Percentiles rank a stretch among this genome's conserved stretches.
Conservation (phyloP, 768 basidiomycete species). For the Kwoniella pini region DNA sequence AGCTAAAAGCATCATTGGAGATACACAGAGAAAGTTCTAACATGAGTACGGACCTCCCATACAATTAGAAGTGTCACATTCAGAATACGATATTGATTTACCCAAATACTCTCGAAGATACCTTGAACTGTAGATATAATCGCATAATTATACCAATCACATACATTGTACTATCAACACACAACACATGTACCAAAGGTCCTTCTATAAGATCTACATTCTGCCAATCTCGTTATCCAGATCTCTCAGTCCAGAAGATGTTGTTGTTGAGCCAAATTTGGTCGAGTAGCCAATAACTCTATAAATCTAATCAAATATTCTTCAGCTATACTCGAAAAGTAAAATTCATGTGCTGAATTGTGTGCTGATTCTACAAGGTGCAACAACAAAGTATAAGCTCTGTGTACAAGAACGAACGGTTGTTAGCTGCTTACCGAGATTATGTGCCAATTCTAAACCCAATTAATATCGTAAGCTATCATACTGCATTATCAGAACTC, state of each 20-base stretch:
- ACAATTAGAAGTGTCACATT: no score
- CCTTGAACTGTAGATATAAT: no score
- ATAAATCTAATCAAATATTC: conserved; percentile 55
- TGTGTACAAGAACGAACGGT: neutral
- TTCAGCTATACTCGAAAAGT: conserved; percentile 88
- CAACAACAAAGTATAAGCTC: no score
- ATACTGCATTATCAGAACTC: neutral
- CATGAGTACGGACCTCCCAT: no score
- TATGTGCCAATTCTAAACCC: conserved; percentile 34
- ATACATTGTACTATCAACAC: no score
- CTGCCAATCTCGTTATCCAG: neutral
- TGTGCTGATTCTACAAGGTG: conserved; percentile 58
- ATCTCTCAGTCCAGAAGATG: conserved; percentile 12
- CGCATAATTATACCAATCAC: no score
- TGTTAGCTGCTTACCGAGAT: conserved; percentile 30
- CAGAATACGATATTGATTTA: no score
- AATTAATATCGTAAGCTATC: neutral
- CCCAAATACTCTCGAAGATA: no score
- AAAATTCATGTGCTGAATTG: conserved; percentile 91
- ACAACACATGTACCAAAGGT: no score
- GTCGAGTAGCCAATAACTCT: conserved; percentile 13
- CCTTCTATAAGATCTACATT: no score
- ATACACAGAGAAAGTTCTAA: no score
- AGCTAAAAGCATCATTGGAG: no score
- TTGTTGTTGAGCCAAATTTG: conserved; percentile 15